These are phyloP conservation scores for Bruguiera hainesii DNA, from an alignment of 441 rosid species.

Conservation along the genomic window DNA sequence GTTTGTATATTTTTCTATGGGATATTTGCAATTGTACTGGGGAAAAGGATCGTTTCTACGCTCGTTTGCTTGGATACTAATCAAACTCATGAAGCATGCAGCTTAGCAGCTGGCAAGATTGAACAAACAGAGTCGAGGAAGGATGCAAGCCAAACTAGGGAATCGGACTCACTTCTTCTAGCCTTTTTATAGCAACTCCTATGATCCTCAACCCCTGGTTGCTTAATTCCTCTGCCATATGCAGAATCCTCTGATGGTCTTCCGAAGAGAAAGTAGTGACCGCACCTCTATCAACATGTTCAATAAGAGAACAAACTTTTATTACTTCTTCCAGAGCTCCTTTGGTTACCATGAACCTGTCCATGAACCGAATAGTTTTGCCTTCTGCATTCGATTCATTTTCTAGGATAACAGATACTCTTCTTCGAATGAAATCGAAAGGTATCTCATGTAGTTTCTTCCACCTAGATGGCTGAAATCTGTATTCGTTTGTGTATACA, in stretches of 20 bases:
- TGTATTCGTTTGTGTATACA: conserved; percentile 63
- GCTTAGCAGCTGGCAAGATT: neutral
- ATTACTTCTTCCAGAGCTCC: conserved; percentile 72
- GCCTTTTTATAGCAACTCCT: conserved; percentile 54
- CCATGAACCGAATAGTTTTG: conserved; percentile 19
- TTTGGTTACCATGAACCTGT: conserved; percentile 48
- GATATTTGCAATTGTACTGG: too few species aligned
- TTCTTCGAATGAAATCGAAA: conserved; percentile 61
- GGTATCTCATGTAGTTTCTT: conserved; percentile 62
- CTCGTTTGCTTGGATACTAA: neutral
- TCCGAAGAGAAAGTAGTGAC: conserved; percentile 33
- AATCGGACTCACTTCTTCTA: conserved; percentile 34
- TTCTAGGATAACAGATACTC: conserved; percentile 53
- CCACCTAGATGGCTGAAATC: conserved; percentile 66
- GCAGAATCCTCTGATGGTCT: conserved; percentile 42
- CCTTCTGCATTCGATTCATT: conserved; percentile 28
- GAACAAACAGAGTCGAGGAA: neutral
- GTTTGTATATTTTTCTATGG: too few species aligned
- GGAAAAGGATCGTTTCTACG: too few species aligned
- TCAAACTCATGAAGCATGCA: neutral
- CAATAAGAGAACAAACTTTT: conserved; percentile 56
- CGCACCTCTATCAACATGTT: conserved; percentile 30
- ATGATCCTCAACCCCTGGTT: conserved; percentile 54
- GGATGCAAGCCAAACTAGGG: too few species aligned
- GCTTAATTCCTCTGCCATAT: conserved; percentile 51